Conservation (phyloP, 2,329 filamentous ascomycete species). For the Xylariaceae sp. region DNA sequence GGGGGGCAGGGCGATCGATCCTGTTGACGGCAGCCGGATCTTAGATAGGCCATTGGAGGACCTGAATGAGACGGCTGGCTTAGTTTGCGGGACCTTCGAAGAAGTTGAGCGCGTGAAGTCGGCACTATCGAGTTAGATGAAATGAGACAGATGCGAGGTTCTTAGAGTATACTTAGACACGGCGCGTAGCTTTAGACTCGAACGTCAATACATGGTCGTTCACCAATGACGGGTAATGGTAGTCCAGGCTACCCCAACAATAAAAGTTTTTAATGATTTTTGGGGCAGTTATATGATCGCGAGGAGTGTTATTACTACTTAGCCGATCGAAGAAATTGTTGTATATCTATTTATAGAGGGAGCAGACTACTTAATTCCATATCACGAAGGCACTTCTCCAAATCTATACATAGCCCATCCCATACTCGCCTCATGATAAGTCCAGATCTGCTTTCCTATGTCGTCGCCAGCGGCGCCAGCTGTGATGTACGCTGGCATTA, state of each 20-base stretch:
- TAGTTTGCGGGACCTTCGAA: conserved; percentile 54
- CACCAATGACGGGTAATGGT: too few relatives aligned
- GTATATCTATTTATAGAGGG: too few relatives aligned
- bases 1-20: conserved; percentile 61
- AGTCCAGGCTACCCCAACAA: too few relatives aligned
- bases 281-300: too few relatives aligned
- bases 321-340: too few relatives aligned
- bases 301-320: too few relatives aligned
- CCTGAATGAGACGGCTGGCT: conserved; percentile 56
- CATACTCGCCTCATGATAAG: conserved; percentile 51
- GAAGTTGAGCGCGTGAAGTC: conserved; percentile 21
- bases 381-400: conserved; percentile 42
- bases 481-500: conserved; percentile 55
- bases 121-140: conserved; percentile 13
- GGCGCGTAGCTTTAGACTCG: too few relatives aligned
- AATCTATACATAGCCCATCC: conserved; percentile 57
- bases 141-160: too few relatives aligned
- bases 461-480: conserved; percentile 54
- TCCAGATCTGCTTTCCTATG: conserved; percentile 51
- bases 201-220: too few relatives aligned
- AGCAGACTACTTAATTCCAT: neutral
- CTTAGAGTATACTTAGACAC: too few relatives aligned
- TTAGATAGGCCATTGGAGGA: conserved; percentile 46
- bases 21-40: conserved; percentile 48
- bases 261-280: too few relatives aligned